Percentiles rank a stretch among this genome's conserved stretches.
These are phyloP conservation scores for Penicillium sumatraense DNA, from an alignment of 2,329 filamentous ascomycete species.

Conservation along the genomic window DNA sequence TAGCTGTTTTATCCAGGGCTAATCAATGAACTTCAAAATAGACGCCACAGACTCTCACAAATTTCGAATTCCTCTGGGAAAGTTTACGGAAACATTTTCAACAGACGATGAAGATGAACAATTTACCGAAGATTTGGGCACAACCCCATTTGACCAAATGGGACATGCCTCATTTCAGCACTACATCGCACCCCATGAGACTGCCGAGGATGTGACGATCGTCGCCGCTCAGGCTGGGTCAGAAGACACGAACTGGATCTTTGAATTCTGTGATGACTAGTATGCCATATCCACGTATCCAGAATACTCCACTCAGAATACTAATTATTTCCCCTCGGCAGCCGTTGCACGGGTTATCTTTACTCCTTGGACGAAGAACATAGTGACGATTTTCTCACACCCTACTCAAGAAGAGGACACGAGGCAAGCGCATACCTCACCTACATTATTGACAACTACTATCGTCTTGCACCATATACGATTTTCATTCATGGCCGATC, in stretches of 20 bases:
- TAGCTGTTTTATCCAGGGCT: neutral
- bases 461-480: conserved; percentile 60
- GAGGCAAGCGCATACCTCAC: conserved; percentile 67
- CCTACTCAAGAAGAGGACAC: conserved; percentile 54
- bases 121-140: neutral
- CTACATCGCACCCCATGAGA: neutral
- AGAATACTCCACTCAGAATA: neutral
- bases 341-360: conserved; percentile 4
- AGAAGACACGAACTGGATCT: conserved; percentile 7
- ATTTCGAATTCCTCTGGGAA: neutral
- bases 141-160: neutral
- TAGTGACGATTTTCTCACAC: conserved; percentile 13
- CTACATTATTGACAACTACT: conserved; percentile 66
- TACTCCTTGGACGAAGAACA: conserved; percentile 7
- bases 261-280: conserved; percentile 7
- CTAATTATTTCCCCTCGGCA: neutral
- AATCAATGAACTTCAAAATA: neutral
- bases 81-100: neutral
- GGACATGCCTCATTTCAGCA: neutral
- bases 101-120: neutral
- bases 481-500: conserved; percentile 67
- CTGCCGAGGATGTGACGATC: conserved; percentile 5
- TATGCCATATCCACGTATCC: conserved; percentile 1
- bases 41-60: neutral
- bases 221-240: conserved; percentile 2